phyloP scores from a whole-genome alignment of 2,329 filamentous ascomycete species.

The Pseudogymnoascus sp. region DNA sequence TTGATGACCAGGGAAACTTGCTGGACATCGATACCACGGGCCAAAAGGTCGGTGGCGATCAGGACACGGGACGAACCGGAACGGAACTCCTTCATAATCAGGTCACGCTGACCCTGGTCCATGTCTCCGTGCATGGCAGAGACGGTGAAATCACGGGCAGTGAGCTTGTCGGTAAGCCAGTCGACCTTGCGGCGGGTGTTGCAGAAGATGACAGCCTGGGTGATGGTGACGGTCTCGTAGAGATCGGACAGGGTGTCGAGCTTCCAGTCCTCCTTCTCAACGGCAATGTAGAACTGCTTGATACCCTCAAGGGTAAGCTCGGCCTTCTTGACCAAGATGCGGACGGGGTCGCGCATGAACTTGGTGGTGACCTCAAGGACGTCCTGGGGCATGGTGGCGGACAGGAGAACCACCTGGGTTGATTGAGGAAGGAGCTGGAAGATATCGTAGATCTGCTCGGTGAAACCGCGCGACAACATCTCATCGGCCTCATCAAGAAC shows the following conservation, averaged over 20 bases:
- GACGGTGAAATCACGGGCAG: constrained; percentile 96
- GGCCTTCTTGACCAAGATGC: constrained; percentile 99
- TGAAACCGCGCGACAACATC: constrained; percentile 99
- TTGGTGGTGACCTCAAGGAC: constrained; percentile 99
- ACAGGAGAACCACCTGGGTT: constrained; percentile 96
- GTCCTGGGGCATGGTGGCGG: constrained; percentile 97
- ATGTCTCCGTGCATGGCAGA: constrained; percentile 99
- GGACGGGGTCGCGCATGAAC: constrained; percentile 99
- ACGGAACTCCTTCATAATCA: constrained; percentile 99
- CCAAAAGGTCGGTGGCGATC: constrained; percentile 94
- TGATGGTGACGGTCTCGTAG: constrained; percentile 99
- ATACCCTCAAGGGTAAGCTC: constrained; percentile 99
- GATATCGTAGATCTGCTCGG: constrained; percentile 99
- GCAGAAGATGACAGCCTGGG: constrained; percentile 99
- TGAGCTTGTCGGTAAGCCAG: constrained; percentile 99
- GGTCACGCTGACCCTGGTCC: constrained; percentile 94
- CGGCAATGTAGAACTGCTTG: constrained; percentile 99
- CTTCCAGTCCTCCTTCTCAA: constrained; percentile 99
- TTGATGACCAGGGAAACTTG: constrained; percentile 99
- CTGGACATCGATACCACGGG: constrained; percentile 99
- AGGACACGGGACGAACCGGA: constrained; percentile 97
- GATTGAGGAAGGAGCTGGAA: constrained; percentile 98
- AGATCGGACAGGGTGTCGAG: constrained; percentile 97
- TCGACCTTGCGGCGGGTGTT: constrained; percentile 99
- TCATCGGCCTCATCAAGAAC: constrained; percentile 99